These are phyloP conservation scores for Pouteria glomerata DNA, from an alignment of 148 eudicot genomes.

Conservation along the genomic window DNA sequence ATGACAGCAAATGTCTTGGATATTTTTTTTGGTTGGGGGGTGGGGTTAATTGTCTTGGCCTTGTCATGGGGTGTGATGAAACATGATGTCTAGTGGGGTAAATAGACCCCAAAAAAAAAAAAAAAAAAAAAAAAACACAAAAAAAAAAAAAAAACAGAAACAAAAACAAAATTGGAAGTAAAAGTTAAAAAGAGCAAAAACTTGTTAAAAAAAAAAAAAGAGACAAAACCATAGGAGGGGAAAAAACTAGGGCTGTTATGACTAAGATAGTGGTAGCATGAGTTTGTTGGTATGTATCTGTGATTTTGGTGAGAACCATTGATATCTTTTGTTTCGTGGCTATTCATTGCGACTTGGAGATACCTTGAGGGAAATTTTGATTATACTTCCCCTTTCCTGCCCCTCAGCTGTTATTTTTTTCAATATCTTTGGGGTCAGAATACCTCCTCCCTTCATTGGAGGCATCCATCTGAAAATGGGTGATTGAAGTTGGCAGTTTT, in stretches of 20 bases:
- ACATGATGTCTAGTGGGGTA: neutral
- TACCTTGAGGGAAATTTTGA: conserved; percentile 11
- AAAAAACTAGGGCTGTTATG: neutral
- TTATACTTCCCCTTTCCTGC: conserved; percentile 7
- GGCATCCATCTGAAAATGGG: neutral
- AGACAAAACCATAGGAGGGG: neutral
- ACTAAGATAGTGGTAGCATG: conserved; percentile 6
- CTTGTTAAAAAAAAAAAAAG: conserved; percentile 1
- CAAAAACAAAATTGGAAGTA: too few species aligned
- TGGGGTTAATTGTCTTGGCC: conserved; percentile 1
- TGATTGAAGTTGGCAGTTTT: neutral
- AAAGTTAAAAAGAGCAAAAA: neutral
- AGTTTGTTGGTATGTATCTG: conserved; percentile 10
- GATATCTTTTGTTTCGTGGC: neutral
- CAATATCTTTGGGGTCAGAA: conserved; percentile 15
- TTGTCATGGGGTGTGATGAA: conserved; percentile 1
- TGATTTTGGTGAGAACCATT: conserved; percentile 6
- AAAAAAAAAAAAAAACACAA: too few species aligned
- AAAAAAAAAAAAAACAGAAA: too few species aligned
- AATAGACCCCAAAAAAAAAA: too few species aligned
- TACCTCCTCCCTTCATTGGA: conserved; percentile 10
- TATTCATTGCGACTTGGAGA: neutral
- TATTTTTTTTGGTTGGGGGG: neutral
- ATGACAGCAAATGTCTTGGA: neutral
- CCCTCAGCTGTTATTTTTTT: conserved; percentile 5